Base-by-base conservation (phyloP, 2,329 filamentous ascomycete genomes). In the Monosporascus sp. region DNA sequence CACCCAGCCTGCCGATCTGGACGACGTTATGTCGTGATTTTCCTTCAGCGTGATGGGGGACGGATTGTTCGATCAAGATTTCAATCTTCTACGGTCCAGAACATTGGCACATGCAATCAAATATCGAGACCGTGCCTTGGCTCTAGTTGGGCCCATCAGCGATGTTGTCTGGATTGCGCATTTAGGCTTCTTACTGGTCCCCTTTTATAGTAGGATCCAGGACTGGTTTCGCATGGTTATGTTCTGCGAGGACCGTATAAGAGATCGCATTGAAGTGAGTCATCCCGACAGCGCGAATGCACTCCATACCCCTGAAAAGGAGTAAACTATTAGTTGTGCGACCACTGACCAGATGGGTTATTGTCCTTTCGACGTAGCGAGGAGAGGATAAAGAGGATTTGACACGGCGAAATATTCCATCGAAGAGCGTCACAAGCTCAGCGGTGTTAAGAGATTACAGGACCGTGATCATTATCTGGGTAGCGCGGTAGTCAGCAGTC, bases 31-130 rank as follows among this genome's bases (percentile, higher is more conserved):
- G 55, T 56, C 56, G 18, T 57, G 55, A 58, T 59, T 58, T 47
- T 56, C 58, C 11, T 61, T 58, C 41, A 58, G 59, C 22, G 41
- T 53, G 20, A 59, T 60, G 54, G 58, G 59, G 20, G 59, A 60
- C 18, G 50, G 57, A 9, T 45, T 60, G 18, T 60, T 61, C 47
- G 53, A 53, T 9, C 47, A 57, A 38, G 51, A 58, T 37, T 61
- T 57, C 37, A 50, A 55, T 37, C 52, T 59, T 22, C 47, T 56
- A 2, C 51, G 50, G 11, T 52, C 55, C 1, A 54, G 48, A 25
- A n/a, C 39, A 17, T 54, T 50, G 37, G 51, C 55, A 37, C 56
- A 56, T 14, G 48, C 50, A 1, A 57, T 61, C 20, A 27, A 54
- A 25, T 52, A 60, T 31, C 39, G 56, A 43, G 55, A 58, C 43